Evolutionary conservation across 2,329 filamentous ascomycete genomes (phyloP), one percentile per base, ranked within the genome.

Genomic region (Boeremia lycopersici): DNA sequence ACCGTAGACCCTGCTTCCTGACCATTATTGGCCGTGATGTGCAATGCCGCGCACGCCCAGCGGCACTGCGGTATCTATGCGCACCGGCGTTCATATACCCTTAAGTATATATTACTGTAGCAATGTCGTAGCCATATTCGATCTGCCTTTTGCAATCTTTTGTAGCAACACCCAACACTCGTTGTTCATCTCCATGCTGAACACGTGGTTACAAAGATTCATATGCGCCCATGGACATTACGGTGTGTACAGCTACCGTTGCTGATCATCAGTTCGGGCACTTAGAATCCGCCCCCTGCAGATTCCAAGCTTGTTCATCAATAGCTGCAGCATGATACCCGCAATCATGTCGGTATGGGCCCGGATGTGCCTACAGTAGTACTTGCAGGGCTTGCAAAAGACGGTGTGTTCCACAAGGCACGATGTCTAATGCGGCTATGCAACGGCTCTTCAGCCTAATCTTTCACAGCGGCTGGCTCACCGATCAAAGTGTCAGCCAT

Each of bases 1-100:
- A 39, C n/a, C 6, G 8, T 17, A 30, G 19, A 12, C 30, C 4
- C 17, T 36, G 28, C n/a, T 7, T 17, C 38, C 43, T 17, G 13
- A 23, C 39, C 26, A 15, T 10, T 23, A 43, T 44, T 17, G 33
- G 39, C 38, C 34, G 44, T 34, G 6, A 34, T 23, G 10, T 48
- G 39, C 30, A 34, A 2, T 50, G 31, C 46, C 31, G 42, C 30
- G 46, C 42, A 36, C 46, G 52, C 41, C 41, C 41, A 50, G 42
- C 36, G 41, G 40, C 15, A 29, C 31, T 26, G 28, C 25, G 33
- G 34, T 25, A 11, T 6, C 25, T 13, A 19, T 8, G 7, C 34
- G 17, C 34, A 36, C 15, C 34, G 19, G 10, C n/a, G 10, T 17
- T 15, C n/a, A 17, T 10, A 30, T 30, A 30, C 8, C 11, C 11